A percentile compares a stretch with the other conserved stretches of the same genome.
phyloP scores from a whole-genome alignment of 2,329 filamentous ascomycete species.

The Diplodia seriata region DNA sequence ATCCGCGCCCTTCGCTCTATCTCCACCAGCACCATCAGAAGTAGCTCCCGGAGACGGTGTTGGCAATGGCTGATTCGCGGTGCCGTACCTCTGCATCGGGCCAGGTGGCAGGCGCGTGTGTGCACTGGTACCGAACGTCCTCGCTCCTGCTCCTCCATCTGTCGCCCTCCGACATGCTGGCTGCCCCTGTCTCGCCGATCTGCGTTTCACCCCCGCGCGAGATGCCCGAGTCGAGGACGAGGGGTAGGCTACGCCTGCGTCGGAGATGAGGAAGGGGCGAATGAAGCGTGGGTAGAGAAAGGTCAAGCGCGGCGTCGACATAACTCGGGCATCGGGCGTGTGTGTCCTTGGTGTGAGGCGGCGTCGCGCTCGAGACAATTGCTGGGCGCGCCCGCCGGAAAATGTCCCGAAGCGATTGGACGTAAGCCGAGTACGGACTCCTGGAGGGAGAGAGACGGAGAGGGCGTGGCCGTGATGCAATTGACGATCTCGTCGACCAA shows the following conservation, averaged over 20 bases:
- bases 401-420: background rate
- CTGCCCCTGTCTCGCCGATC: constrained; percentile 17
- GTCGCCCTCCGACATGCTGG: constrained; percentile 16
- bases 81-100: constrained; percentile 54
- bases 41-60: constrained; percentile 39
- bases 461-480: constrained; percentile 2
- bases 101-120: constrained; percentile 22
- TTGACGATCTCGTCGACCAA: constrained; percentile 9
- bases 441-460: background rate
- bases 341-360: background rate
- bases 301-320: constrained; percentile 54
- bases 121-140: constrained; percentile 17
- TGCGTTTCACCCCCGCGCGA: constrained; percentile 15
- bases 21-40: constrained; percentile 30
- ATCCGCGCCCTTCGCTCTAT: constrained; percentile 23
- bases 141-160: constrained; percentile 11
- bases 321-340: constrained; percentile 35
- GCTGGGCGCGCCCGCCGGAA: background rate
- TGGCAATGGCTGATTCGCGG: constrained; percentile 55
- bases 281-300: constrained; percentile 58
- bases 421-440: background rate
- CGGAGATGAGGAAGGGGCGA: constrained; percentile 39
- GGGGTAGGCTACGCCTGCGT: background rate
- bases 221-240: background rate
- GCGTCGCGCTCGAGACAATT: background rate